These are phyloP conservation scores for Microsporum audouinii DNA, from an alignment of 2,329 filamentous ascomycete species.

Conservation along the genomic window DNA sequence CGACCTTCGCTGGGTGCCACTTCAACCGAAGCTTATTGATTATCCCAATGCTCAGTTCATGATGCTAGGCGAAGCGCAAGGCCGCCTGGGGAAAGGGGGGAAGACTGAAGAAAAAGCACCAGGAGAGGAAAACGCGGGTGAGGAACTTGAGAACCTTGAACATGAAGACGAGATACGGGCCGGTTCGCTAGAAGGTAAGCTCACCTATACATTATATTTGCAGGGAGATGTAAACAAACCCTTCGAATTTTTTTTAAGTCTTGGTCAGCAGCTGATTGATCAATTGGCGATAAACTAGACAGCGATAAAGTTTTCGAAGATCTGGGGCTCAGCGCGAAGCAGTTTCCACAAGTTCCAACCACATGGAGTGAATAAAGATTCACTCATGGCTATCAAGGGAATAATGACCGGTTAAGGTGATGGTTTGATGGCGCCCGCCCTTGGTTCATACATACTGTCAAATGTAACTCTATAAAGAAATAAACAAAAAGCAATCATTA, in stretches of 20 bases:
- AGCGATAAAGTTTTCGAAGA: conserved; percentile 52
- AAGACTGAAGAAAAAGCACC: conserved; percentile 31
- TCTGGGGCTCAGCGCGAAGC: conserved; percentile 46
- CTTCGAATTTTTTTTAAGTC: neutral
- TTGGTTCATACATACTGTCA: neutral
- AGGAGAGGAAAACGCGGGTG: conserved; percentile 52
- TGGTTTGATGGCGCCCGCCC: neutral
- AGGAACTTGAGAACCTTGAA: conserved; percentile 64
- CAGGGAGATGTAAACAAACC: neutral
- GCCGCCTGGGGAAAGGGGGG: conserved; percentile 26
- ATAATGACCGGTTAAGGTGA: neutral
- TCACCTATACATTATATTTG: neutral
- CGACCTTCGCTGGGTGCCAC: conserved; percentile 60
- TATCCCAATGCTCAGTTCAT: conserved; percentile 66
- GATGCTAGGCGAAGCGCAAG: conserved; percentile 52
- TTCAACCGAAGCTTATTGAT: conserved; percentile 61
- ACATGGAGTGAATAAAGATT: conserved; percentile 39
- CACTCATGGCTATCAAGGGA: neutral
- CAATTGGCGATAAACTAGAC: conserved; percentile 26
- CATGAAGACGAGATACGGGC: conserved; percentile 62
- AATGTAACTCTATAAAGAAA: too few species aligned
- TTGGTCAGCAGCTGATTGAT: neutral
- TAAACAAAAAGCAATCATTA: too few species aligned
- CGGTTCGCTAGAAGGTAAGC: conserved; percentile 44
- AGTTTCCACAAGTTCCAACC: conserved; percentile 53